Evolutionary conservation across 2,329 filamentous ascomycete species (phyloP).

Genomic region (Penicillium sp.): DNA sequence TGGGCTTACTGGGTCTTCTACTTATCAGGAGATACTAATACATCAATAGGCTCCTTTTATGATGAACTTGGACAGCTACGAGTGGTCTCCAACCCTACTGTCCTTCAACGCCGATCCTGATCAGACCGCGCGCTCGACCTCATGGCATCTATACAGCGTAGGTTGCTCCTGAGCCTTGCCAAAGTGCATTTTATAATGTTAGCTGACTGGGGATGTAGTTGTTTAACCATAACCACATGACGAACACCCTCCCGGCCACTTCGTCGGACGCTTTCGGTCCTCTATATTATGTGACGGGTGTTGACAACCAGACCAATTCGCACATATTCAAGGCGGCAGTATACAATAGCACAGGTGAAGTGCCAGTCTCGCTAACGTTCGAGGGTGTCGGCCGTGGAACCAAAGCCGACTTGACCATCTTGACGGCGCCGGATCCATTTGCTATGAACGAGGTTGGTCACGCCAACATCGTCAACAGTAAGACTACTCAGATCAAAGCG

Average conservation of each 20-base stretch:
- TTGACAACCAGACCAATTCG: constrained; percentile 35
- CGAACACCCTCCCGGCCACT: constrained; percentile 44
- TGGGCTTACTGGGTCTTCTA: constrained; percentile 4
- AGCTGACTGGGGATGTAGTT: constrained; percentile 26
- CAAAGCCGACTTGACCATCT: constrained; percentile 40
- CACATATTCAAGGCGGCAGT: constrained; percentile 48
- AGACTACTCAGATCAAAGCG: constrained; percentile 22
- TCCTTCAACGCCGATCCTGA: constrained; percentile 30
- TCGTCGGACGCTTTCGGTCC: constrained; percentile 41
- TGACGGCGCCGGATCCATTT: constrained; percentile 37
- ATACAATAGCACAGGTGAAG: constrained; percentile 47
- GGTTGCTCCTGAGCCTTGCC: constrained; percentile 13
- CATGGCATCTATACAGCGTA: constrained; percentile 31
- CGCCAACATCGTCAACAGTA: constrained; percentile 20
- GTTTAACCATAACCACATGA: constrained; percentile 45
- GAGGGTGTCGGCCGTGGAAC: constrained; percentile 34
- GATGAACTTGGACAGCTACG: constrained; percentile 28
- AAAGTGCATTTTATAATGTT: constrained; percentile 26
- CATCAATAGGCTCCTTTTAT: constrained; percentile 26
- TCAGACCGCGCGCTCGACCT: constrained; percentile 30
- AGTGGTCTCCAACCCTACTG: constrained; percentile 33
- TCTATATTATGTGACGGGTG: constrained; percentile 47
- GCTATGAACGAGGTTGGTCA: constrained; percentile 33
- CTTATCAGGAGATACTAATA: neutral
- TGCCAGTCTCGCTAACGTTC: constrained; percentile 36